Conservation (phyloP, 495 filamentous ascomycete genomes). For the Apiosordaria backusii region DNA sequence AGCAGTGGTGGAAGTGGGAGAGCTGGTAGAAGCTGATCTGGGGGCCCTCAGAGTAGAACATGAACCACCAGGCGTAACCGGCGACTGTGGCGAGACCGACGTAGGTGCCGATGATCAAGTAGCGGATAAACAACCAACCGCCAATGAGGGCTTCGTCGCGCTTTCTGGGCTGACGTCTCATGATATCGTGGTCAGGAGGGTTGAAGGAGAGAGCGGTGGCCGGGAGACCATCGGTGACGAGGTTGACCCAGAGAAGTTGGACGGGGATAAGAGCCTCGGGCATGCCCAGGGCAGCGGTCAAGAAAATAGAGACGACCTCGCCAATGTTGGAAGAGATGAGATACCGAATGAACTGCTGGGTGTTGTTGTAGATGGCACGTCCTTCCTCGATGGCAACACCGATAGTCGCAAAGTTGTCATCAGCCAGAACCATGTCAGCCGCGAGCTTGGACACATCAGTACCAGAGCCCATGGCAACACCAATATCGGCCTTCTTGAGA, state of each 20-base stretch:
- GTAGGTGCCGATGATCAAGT: constrained; percentile 93
- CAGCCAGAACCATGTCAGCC: constrained; percentile 97
- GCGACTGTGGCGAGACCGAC: constrained; percentile 94
- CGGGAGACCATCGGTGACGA: constrained; percentile 96
- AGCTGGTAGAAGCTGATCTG: constrained; percentile 92
- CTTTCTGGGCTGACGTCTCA: constrained; percentile 85
- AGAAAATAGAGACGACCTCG: constrained; percentile 98
- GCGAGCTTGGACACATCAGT: constrained; percentile 97
- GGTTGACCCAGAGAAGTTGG: constrained; percentile 97
- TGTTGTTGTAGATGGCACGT: constrained; percentile 99
- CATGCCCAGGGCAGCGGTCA: constrained; percentile 96
- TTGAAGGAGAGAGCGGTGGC: constrained; percentile 98
- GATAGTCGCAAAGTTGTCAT: constrained; percentile 99
- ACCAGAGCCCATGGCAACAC: constrained; percentile 97
- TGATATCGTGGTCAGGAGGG: constrained; percentile 94
- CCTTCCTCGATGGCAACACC: constrained; percentile 95
- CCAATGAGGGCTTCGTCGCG: constrained; percentile 88
- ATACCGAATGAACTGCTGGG: constrained; percentile 99
- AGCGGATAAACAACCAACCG: constrained; percentile 96
- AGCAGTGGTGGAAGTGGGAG: constrained; percentile 92
- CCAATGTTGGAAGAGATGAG: constrained; percentile 99
- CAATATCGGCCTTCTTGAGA: constrained; percentile 97
- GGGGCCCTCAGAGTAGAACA: constrained; percentile 89
- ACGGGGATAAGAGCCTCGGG: constrained; percentile 97
- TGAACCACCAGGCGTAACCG: constrained; percentile 99